These are phyloP conservation scores for Mariannaea sp. DNA, from an alignment of 2,329 filamentous ascomycete species.

Conservation along the genomic window DNA sequence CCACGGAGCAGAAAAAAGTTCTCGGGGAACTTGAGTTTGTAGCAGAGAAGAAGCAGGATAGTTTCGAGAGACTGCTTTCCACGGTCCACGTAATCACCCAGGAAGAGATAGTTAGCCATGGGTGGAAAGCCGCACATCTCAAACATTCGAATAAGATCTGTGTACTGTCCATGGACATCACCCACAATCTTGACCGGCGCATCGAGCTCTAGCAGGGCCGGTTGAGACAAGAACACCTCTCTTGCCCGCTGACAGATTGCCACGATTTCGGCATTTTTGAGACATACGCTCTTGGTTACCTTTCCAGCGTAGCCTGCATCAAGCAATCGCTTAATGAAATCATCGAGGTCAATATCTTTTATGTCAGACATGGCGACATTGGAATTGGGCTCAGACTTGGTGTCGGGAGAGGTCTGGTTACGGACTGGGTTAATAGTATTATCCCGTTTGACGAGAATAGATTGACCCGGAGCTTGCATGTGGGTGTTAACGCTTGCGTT, in stretches of 20 bases:
- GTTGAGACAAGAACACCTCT: slow-evolving; percentile 89
- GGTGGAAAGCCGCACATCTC: slow-evolving; percentile 98
- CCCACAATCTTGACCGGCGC: slow-evolving; percentile 98
- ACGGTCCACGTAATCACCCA: slow-evolving; percentile 97
- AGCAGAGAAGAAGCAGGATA: slow-evolving; percentile 92
- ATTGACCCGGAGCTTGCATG: slow-evolving; percentile 76
- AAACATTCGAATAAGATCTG: slow-evolving; percentile 94
- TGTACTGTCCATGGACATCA: slow-evolving; percentile 99
- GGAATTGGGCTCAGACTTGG: slow-evolving; percentile 49
- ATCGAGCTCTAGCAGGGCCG: slow-evolving; percentile 87
- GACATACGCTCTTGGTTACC: slow-evolving; percentile 93
- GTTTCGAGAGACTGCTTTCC: slow-evolving; percentile 99
- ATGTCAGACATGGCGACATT: slow-evolving; percentile 85
- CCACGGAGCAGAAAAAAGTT: slow-evolving; percentile 99
- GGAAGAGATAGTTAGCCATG: slow-evolving; percentile 98
- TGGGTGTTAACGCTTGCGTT: slow-evolving; percentile 60
- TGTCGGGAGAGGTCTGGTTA: slow-evolving; percentile 49
- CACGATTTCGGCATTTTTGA: slow-evolving; percentile 97
- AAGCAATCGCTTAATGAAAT: slow-evolving; percentile 92
- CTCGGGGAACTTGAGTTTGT: slow-evolving; percentile 99
- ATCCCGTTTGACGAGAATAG: slow-evolving; percentile 85
- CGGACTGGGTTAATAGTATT: slow-evolving; percentile 70
- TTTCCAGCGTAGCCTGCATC: slow-evolving; percentile 96
- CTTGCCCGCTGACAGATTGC: slow-evolving; percentile 89
- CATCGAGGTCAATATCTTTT: slow-evolving; percentile 91